These are phyloP conservation scores for Leavenworthia alabamica DNA, from an alignment of 345 rosid genomes.

Conservation along the genomic window DNA sequence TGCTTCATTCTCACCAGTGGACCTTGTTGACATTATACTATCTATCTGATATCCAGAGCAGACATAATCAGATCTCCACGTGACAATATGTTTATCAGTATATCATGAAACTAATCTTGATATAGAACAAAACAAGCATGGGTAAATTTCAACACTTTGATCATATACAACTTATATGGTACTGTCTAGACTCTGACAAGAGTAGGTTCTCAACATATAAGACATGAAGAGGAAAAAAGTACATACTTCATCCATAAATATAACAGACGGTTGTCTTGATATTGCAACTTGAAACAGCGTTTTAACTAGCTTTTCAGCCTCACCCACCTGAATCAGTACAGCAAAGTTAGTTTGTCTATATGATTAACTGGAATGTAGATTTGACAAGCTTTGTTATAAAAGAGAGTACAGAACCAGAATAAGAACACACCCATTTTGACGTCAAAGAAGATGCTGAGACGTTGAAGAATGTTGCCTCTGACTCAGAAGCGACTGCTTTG, in stretches of 20 bases:
- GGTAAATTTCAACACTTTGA: not conserved
- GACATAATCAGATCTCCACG: conserved; percentile 13
- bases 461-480: conserved; percentile 90
- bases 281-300: conserved; percentile 85
- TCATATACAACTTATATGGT: not conserved
- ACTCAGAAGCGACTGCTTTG: conserved; percentile 96
- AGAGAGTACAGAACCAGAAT: not conserved
- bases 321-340: conserved; percentile 64
- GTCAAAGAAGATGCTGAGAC: conserved; percentile 94
- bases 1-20: conserved; percentile 79
- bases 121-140: not conserved
- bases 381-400: not conserved
- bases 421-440: conserved; percentile 76
- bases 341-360: not conserved
- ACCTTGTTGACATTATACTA: conserved; percentile 87
- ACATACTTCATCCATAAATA: conserved; percentile 91
- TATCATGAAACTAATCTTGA: not conserved
- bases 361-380: not conserved
- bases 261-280: conserved; percentile 91
- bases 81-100: not conserved
- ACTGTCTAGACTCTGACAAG: not conserved
- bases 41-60: conserved; percentile 55
- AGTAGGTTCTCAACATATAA: not conserved
- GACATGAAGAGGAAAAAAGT: conserved; percentile 8
- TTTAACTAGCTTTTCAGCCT: conserved; percentile 93